Evolutionary conservation across 2,329 filamentous ascomycete genomes (phyloP), one percentile per base, ranked within the genome.

Genomic region (Juglanconis oblonga): DNA sequence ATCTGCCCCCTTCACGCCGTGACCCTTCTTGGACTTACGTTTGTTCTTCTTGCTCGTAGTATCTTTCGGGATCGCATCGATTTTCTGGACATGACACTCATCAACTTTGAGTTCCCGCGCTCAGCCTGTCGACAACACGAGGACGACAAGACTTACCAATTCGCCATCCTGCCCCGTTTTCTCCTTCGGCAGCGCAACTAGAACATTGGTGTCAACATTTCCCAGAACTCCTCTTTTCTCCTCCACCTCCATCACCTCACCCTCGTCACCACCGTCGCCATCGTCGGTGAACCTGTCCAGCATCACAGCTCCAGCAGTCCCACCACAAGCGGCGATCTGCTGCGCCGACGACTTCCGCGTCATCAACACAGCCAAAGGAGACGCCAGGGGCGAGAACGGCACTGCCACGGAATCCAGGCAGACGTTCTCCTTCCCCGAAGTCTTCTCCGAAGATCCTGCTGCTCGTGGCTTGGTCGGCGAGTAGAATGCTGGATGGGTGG

Each of bases 191-290:
- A 47, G 52, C 48, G 44, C 53, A 54, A 52, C 62, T 63, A 53
- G 11, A 55, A 9, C 13, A 63, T 50, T 62, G 44, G n/a, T 59
- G 59, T 63, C 49, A 63, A 62, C 47, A 62, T 54, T 42, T 51
- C 50, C 50, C 31, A 50, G 33, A 35, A 50, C 9, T 54, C 29
- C 31, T 35, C 17, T 32, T 14, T 38, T 48, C n/a, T 6, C 29
- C 29, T 6, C 33, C 14, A 3, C 55, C n/a, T 6, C 29, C 29
- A 9, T 44, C 14, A 3, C 42, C 29, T n/a, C 42, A 40, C 35
- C 33, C n/a, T 24, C 45, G 32, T 29, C 17, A 38, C 40, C 29
- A n/a, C 29, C 13, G 44, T 36, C 52, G 55, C 53, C 49, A 10
- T 60, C 57, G 42, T 57, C 32, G 29, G 55, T 38, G 61, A 52